These are phyloP conservation scores for Grammothele lineata DNA, from an alignment of 768 basidiomycete genomes.

Conservation along the genomic window DNA sequence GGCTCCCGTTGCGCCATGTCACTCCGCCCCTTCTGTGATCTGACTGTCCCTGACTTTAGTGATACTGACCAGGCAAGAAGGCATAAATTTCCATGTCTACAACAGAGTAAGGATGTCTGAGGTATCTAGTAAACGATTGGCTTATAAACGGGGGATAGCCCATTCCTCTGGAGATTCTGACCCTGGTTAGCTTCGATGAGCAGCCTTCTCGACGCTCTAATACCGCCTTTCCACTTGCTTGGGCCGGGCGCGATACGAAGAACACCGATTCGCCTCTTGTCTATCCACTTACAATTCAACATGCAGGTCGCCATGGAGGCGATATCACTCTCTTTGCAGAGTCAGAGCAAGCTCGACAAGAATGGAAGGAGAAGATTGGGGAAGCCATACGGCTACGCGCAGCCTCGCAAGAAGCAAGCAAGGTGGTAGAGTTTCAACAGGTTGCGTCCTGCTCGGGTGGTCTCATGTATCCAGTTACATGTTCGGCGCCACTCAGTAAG, in stretches of 20 bases:
- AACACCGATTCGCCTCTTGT: slow-evolving; percentile 65
- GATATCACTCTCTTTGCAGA: slow-evolving; percentile 88
- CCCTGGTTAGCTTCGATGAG: slow-evolving; percentile 80
- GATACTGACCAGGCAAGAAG: slow-evolving; percentile 82
- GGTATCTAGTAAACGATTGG: too few relatives aligned
- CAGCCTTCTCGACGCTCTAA: slow-evolving; percentile 69
- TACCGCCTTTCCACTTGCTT: slow-evolving; percentile 68
- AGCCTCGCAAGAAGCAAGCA: slow-evolving; percentile 88
- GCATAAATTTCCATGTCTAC: slow-evolving; percentile 75
- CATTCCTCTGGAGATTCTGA: slow-evolving; percentile 87
- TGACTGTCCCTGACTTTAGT: slow-evolving; percentile 59
- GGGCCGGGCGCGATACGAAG: slow-evolving; percentile 27
- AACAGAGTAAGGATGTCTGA: slow-evolving; percentile 62
- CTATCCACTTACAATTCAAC: slow-evolving; percentile 85
- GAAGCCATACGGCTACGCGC: slow-evolving; percentile 83
- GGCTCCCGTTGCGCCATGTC: too few relatives aligned
- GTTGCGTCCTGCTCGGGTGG: slow-evolving; percentile 71
- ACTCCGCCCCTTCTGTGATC: too few relatives aligned
- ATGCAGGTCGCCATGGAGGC: slow-evolving; percentile 85
- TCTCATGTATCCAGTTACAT: slow-evolving; percentile 78
- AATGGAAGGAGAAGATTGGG: slow-evolving; percentile 89
- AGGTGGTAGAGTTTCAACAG: slow-evolving; percentile 90
- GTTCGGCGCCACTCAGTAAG: slow-evolving; percentile 88
- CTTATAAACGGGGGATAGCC: slow-evolving; percentile 47
- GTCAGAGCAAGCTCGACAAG: slow-evolving; percentile 61